phyloP scores from a whole-genome alignment of 2,329 filamentous ascomycete genomes.

The Fonsecaea pedrosoi region DNA sequence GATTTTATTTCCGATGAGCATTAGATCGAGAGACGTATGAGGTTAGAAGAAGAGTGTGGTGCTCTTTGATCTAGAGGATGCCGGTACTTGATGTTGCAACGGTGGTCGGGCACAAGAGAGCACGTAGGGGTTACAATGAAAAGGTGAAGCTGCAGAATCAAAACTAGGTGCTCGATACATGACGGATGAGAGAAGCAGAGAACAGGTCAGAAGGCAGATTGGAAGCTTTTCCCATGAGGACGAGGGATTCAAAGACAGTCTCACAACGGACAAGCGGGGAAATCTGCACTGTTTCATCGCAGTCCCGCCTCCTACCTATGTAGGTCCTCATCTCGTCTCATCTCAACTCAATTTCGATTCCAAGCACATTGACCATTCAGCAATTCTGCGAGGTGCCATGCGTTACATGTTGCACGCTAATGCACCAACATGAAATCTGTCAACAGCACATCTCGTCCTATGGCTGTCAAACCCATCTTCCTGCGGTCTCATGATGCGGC shows the following conservation, averaged over 20 bases:
- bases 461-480: constrained; percentile 14
- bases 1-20: background rate
- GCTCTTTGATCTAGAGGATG: background rate
- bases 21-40: background rate
- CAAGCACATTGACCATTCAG: background rate
- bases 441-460: constrained; percentile 5
- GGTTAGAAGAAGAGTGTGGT: background rate
- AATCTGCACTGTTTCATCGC: background rate
- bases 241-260: background rate
- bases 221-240: background rate
- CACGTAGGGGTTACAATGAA: background rate
- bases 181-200: background rate
- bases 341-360: background rate
- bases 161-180: background rate
- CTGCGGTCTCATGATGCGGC: constrained; percentile 12
- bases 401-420: background rate
- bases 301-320: background rate
- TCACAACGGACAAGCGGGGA: background rate
- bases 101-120: background rate
- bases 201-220: no score
- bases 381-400: background rate
- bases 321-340: no score
- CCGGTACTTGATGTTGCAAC: background rate
- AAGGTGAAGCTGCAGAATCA: background rate
- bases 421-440: constrained; percentile 12